A percentile compares a stretch with the other conserved stretches of the same genome.
phyloP scores from a whole-genome alignment of 2,329 filamentous ascomycete genomes.

The Dryadomyces quercivorus region DNA sequence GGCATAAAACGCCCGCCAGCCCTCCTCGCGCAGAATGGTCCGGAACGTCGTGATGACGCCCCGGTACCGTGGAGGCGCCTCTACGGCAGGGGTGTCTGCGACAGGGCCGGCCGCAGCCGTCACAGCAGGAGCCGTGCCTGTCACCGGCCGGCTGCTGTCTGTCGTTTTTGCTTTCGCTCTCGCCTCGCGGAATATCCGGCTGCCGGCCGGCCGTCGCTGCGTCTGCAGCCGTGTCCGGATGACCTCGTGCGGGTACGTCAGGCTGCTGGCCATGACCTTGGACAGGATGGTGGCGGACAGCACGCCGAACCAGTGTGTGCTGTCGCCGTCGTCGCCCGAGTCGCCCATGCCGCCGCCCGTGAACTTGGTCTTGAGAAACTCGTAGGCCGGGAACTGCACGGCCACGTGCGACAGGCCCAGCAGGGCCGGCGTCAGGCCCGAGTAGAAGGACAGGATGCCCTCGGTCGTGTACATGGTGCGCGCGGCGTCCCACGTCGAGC shows the following conservation, averaged over 20 bases:
- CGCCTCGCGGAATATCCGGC: neutral
- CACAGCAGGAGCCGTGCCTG: constrained; percentile 7
- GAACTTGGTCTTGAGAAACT: constrained; percentile 81
- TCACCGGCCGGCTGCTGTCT: neutral
- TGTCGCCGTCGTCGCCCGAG: constrained; percentile 22
- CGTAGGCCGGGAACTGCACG: constrained; percentile 93
- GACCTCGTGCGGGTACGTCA: constrained; percentile 95
- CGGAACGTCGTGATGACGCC: constrained; percentile 73
- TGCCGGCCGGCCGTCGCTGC: constrained; percentile 54
- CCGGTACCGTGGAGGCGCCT: constrained; percentile 45
- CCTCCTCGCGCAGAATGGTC: constrained; percentile 80
- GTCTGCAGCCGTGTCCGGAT: constrained; percentile 89
- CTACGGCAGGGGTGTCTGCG: no score
- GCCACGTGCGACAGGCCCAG: constrained; percentile 90
- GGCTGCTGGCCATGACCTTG: constrained; percentile 87
- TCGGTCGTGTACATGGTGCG: constrained; percentile 92
- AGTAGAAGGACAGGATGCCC: constrained; percentile 85
- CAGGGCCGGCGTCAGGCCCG: constrained; percentile 81
- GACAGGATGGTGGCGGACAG: constrained; percentile 81
- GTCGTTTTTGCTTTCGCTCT: neutral
- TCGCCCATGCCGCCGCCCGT: constrained; percentile 83
- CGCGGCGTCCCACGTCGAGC: constrained; percentile 78
- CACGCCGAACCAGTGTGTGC: constrained; percentile 69
- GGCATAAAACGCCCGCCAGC: constrained; percentile 93
- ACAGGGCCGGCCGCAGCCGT: no score